phyloP scores from a whole-genome alignment of 495 filamentous ascomycete genomes.

The Lophiostoma macrostomum region DNA sequence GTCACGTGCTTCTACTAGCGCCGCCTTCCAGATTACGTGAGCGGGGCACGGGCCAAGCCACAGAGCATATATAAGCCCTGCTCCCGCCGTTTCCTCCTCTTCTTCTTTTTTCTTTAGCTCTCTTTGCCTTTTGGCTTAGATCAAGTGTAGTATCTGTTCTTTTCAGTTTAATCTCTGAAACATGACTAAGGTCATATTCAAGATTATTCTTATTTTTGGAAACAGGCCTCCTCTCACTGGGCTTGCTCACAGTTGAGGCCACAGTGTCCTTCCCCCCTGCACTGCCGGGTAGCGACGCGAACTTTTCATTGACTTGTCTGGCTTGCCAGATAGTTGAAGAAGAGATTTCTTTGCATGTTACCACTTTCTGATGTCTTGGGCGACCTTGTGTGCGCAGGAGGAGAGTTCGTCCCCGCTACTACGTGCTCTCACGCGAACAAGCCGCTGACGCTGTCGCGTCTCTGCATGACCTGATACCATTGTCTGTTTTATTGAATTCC shows the following conservation, averaged over 20 bases:
- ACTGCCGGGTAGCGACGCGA: constrained; percentile 82
- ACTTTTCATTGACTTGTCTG: constrained; percentile 35
- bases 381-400: no score
- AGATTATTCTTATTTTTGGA: constrained; percentile 47
- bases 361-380: no score
- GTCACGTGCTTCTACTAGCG: no score
- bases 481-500: no score
- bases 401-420: no score
- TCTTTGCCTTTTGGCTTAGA: constrained; percentile 41
- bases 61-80: constrained; percentile 10
- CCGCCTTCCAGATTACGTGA: no score
- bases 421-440: no score
- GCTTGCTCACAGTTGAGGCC: constrained; percentile 88
- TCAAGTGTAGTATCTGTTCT: constrained; percentile 41
- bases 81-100: not conserved
- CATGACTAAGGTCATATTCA: constrained; percentile 27
- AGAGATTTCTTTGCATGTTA: constrained; percentile 9
- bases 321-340: constrained; percentile 31
- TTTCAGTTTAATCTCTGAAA: constrained; percentile 37
- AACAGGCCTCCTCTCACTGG: constrained; percentile 60
- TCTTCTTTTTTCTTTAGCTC: constrained; percentile 30
- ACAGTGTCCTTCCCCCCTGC: constrained; percentile 46
- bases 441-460: no score
- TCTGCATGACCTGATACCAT: no score
- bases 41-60: not conserved